A percentile compares a stretch with the other conserved stretches of the same genome.
phyloP scores from a whole-genome alignment of 352 stramenopile genomes.

The Phytophthora hibernalis region DNA sequence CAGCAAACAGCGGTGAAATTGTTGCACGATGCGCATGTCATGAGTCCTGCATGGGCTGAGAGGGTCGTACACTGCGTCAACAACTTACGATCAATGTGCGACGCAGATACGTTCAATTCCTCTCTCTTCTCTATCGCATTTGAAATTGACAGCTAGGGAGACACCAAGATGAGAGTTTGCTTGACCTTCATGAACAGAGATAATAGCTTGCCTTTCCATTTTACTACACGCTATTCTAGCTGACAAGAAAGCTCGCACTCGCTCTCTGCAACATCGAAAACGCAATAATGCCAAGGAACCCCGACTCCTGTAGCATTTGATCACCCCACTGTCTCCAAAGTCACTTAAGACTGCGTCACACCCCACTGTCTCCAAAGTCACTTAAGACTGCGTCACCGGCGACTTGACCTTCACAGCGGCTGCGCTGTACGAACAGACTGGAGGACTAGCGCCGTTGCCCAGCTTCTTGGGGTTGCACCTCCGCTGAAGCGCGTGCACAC shows the following conservation, averaged over 20 bases:
- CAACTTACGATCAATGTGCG: conserved; percentile 41
- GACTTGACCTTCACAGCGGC: conserved; percentile 36
- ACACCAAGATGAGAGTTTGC: conserved; percentile 14
- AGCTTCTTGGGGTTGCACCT: conserved; percentile 37
- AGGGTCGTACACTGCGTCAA: conserved; percentile 46
- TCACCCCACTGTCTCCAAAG: conserved; percentile 13
- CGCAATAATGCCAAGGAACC: conserved; percentile 27
- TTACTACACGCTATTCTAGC: conserved; percentile 44
- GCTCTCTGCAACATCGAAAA: conserved; percentile 36
- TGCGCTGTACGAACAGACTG: conserved; percentile 40
- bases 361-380: conserved; percentile 3
- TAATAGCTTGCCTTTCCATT: conserved; percentile 41
- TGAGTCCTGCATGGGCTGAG: conserved; percentile 31
- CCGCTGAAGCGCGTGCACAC: conserved; percentile 44
- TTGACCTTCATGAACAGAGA: conserved; percentile 37
- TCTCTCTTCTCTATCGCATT: conserved; percentile 72
- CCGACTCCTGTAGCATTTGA: conserved; percentile 17
- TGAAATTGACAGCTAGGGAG: conserved; percentile 32
- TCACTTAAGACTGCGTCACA: conserved; percentile 14
- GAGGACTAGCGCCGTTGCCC: conserved; percentile 30
- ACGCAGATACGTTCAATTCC: conserved; percentile 44
- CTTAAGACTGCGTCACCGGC: conserved; percentile 12
- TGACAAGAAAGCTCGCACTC: conserved; percentile 37
- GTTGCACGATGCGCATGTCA: conserved; percentile 49
- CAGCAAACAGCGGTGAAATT: conserved; percentile 65